phyloP scores from a whole-genome alignment of 805 yeast species.

The Lipomyces japonicus region DNA sequence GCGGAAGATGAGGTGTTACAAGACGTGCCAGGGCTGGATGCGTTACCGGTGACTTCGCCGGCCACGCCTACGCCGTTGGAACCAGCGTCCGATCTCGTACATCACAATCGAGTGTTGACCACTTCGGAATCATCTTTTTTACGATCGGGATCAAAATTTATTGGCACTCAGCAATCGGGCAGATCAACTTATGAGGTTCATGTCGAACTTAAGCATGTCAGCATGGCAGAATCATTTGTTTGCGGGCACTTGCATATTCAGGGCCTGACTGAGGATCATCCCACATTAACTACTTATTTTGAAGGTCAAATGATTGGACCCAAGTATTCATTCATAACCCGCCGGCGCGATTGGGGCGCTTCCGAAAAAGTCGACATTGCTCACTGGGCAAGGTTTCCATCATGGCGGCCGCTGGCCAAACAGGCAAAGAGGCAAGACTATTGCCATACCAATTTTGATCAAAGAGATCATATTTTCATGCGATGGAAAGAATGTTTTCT shows the following conservation, averaged over 20 bases:
- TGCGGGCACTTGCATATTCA: slow-evolving; percentile 64
- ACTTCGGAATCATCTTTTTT: slow-evolving; percentile 43
- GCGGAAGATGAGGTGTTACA: too few relatives aligned
- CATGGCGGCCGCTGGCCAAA: slow-evolving; percentile 40
- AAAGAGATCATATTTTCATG: slow-evolving; percentile 65
- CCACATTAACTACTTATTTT: slow-evolving; percentile 66
- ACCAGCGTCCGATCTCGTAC: slow-evolving; percentile 8
- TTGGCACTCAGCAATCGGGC: slow-evolving; percentile 71
- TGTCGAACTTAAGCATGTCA: slow-evolving; percentile 68
- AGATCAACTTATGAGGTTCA: slow-evolving; percentile 59
- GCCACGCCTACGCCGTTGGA: slow-evolving; percentile 21
- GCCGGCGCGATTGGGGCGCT: slow-evolving; percentile 58
- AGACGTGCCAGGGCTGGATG: too few relatives aligned
- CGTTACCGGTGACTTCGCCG: too few relatives aligned
- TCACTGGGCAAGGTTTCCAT: slow-evolving; percentile 61
- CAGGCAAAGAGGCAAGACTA: slow-evolving; percentile 33
- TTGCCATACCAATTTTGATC: slow-evolving; percentile 34
- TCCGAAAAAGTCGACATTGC: slow-evolving; percentile 56
- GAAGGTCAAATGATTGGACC: slow-evolving; percentile 66
- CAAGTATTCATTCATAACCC: slow-evolving; percentile 56
- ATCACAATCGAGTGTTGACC: slow-evolving; percentile 11
- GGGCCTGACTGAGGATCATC: slow-evolving; percentile 57
- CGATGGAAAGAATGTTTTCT: slow-evolving; percentile 91
- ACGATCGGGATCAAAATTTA: slow-evolving; percentile 58
- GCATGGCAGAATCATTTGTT: slow-evolving; percentile 48